These are phyloP conservation scores for Tetrapisispora iriomotensis DNA, from an alignment of 805 yeast genomes.

Conservation along the genomic window DNA sequence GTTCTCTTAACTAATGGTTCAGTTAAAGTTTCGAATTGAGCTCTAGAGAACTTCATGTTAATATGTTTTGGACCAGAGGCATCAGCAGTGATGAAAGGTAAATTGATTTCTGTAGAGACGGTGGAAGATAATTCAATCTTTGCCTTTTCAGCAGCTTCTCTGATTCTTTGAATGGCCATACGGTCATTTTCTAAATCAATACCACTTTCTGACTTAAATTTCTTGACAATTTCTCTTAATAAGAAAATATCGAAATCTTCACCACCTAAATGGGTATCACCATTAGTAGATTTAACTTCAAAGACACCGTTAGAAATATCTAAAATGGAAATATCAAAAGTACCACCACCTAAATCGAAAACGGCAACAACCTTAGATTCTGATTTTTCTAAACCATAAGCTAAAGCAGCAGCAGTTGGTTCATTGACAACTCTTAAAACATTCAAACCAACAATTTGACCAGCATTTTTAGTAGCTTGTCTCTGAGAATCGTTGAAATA, in stretches of 20 bases:
- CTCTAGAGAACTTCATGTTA: slow-evolving; percentile 55
- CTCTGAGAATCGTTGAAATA: slow-evolving; percentile 77
- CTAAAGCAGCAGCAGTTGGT: slow-evolving; percentile 88
- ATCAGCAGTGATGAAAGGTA: slow-evolving; percentile 78
- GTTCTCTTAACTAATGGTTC: slow-evolving; percentile 86
- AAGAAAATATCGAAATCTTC: slow-evolving; percentile 80
- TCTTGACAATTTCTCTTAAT: slow-evolving; percentile 72
- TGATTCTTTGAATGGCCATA: slow-evolving; percentile 66
- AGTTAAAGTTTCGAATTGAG: slow-evolving; percentile 61
- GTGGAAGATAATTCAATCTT: slow-evolving; percentile 73
- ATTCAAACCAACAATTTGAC: slow-evolving; percentile 90
- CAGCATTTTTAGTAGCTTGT: slow-evolving; percentile 90
- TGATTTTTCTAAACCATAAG: slow-evolving; percentile 82
- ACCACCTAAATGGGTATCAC: slow-evolving; percentile 83
- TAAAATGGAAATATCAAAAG: slow-evolving; percentile 91
- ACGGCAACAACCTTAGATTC: slow-evolving; percentile 83
- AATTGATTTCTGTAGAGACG: slow-evolving; percentile 53
- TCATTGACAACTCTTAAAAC: slow-evolving; percentile 73
- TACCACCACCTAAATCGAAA: slow-evolving; percentile 98
- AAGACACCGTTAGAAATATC: slow-evolving; percentile 97
- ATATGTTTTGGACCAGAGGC: slow-evolving; percentile 66
- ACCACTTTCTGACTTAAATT: slow-evolving; percentile 65
- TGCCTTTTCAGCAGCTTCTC: slow-evolving; percentile 77
- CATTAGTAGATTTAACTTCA: slow-evolving; percentile 95
- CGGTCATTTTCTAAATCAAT: slow-evolving; percentile 49